Conservation (phyloP, 176 grass and related monocot genomes). For the Olyra latifolia region DNA sequence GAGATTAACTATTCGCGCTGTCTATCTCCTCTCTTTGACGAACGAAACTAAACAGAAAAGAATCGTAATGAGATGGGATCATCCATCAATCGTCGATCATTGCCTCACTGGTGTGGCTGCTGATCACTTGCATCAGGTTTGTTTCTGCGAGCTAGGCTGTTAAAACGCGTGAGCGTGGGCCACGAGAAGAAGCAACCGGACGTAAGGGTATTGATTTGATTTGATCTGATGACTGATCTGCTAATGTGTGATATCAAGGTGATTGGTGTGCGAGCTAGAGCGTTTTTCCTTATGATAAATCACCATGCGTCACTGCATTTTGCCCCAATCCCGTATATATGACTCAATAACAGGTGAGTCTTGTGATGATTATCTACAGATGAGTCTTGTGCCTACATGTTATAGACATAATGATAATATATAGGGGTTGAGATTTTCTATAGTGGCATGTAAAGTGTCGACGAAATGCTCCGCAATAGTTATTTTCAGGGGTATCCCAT, state of each 20-base stretch:
- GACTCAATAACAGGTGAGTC: too few species aligned
- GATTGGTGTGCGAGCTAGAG: too few species aligned
- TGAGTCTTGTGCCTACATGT: too few species aligned
- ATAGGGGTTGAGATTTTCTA: too few species aligned
- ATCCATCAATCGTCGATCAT: slow-evolving; percentile 21
- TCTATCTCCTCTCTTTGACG: slow-evolving; percentile 19
- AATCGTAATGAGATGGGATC: neutral
- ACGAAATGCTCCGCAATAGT: too few species aligned
- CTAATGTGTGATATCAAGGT: neutral
- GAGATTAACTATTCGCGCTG: slow-evolving; percentile 15
- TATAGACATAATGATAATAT: too few species aligned
- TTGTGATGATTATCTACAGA: too few species aligned
- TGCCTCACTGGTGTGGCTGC: neutral
- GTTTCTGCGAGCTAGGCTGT: slow-evolving; percentile 52
- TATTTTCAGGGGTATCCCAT: too few species aligned
- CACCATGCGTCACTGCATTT: too few species aligned
- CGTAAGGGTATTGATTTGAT: slow-evolving; percentile 1
- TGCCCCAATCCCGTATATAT: too few species aligned
- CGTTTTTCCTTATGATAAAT: too few species aligned
- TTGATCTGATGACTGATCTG: neutral
- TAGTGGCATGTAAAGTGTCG: too few species aligned
- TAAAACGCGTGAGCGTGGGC: slow-evolving; percentile 58
- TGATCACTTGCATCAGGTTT: neutral
- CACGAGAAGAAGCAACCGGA: slow-evolving; percentile 7
- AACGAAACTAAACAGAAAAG: neutral